Evolutionary conservation across 805 yeast genomes (phyloP).

Genomic region (Brettanomyces naardenensis): DNA sequence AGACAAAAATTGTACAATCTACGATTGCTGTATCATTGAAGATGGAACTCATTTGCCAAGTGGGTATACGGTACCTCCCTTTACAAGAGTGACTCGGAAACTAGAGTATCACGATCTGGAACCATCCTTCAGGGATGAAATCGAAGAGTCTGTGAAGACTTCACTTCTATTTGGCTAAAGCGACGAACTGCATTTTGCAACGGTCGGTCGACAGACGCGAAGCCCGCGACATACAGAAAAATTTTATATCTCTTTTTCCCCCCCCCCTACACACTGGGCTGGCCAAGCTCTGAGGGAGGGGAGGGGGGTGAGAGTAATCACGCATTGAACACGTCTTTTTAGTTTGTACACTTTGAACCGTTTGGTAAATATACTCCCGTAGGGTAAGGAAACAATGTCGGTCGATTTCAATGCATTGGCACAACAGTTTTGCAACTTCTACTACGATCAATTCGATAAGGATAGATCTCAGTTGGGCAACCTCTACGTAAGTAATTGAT

Average conservation of each 20-base stretch:
- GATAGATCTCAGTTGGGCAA: slow-evolving; percentile 90
- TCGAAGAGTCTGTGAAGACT: slow-evolving; percentile 13
- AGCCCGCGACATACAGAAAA: too few relatives aligned
- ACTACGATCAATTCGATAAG: slow-evolving; percentile 90
- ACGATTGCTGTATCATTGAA: slow-evolving; percentile 45
- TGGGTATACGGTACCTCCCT: slow-evolving; percentile 43
- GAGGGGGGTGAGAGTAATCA: too few relatives aligned
- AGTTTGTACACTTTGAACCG: too few relatives aligned
- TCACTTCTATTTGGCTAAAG: not conserved
- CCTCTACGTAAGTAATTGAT: slow-evolving; percentile 51
- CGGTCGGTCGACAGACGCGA: too few relatives aligned
- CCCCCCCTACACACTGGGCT: too few relatives aligned
- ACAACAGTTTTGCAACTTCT: slow-evolving; percentile 84
- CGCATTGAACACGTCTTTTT: too few relatives aligned
- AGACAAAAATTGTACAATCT: slow-evolving; percentile 30
- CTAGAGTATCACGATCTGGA: slow-evolving; percentile 10
- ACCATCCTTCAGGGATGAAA: slow-evolving; percentile 21
- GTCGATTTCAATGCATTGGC: slow-evolving; percentile 28
- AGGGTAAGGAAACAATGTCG: slow-evolving; percentile 25
- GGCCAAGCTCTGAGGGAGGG: too few relatives aligned
- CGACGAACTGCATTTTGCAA: too few relatives aligned
- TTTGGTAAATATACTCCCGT: too few relatives aligned
- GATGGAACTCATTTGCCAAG: slow-evolving; percentile 34
- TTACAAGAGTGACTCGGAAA: slow-evolving; percentile 29
- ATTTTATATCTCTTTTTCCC: too few relatives aligned